phyloP scores from a whole-genome alignment of 140 eudicot species.

The Stevia rebaudiana region DNA sequence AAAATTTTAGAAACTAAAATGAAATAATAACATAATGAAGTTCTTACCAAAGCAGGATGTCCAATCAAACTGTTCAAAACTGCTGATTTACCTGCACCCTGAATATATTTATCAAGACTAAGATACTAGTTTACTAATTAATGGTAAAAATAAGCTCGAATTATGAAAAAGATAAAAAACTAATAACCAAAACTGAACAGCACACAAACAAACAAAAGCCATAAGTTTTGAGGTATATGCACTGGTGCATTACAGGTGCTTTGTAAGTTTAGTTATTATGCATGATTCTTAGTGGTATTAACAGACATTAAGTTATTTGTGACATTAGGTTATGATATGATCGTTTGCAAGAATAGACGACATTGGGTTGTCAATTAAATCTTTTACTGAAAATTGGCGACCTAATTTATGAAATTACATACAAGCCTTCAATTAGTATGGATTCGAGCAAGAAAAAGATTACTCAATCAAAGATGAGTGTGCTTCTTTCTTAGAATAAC shows the following conservation, averaged over 20 bases:
- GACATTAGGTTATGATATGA: neutral
- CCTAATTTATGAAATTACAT: neutral
- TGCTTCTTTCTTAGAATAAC: neutral
- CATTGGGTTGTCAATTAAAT: neutral
- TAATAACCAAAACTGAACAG: neutral
- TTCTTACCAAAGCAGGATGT: conserved; percentile 89
- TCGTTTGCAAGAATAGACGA: neutral
- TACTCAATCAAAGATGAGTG: neutral
- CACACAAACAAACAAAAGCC: conserved; percentile 4
- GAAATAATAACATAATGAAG: neutral
- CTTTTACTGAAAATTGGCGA: neutral
- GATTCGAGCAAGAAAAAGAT: neutral
- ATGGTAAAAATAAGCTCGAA: neutral
- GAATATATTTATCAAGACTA: conserved; percentile 29
- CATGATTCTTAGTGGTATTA: neutral
- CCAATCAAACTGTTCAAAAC: conserved; percentile 96
- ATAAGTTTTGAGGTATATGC: neutral
- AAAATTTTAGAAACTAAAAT: neutral
- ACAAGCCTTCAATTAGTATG: neutral
- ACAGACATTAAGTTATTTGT: neutral
- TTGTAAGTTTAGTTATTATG: neutral
- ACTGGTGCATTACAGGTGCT: neutral
- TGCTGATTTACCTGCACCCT: conserved; percentile 99
- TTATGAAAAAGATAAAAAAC: neutral
- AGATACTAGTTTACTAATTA: conserved; percentile 3